Evolutionary conservation across 2,329 filamentous ascomycete species (phyloP).

Genomic region (Curvularia lunata): DNA sequence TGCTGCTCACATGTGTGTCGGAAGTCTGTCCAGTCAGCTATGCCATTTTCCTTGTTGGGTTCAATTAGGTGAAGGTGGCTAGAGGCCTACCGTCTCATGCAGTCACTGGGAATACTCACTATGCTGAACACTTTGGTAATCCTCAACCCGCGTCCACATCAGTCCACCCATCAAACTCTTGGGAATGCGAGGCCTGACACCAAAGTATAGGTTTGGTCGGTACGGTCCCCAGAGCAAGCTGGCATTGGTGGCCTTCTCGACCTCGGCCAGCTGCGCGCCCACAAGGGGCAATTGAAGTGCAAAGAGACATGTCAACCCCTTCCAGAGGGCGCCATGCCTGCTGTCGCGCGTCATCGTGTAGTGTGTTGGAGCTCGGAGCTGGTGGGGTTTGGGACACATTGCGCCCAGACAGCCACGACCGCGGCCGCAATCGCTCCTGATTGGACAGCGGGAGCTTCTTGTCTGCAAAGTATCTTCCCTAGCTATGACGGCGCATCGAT

Average conservation of each 20-base stretch:
- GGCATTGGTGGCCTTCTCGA: slow-evolving; percentile 68
- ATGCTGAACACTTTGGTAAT: slow-evolving; percentile 74
- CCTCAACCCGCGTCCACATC: slow-evolving; percentile 87
- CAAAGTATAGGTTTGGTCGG: slow-evolving; percentile 92
- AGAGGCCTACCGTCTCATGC: neutral
- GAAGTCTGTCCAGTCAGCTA: slow-evolving; percentile 65
- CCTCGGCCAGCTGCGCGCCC: slow-evolving; percentile 44
- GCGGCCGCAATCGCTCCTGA: slow-evolving; percentile 22
- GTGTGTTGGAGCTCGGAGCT: slow-evolving; percentile 20
- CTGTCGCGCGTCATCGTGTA: slow-evolving; percentile 37
- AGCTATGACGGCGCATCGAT: neutral
- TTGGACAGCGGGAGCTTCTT: slow-evolving; percentile 17
- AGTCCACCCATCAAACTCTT: slow-evolving; percentile 82
- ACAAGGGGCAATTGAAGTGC: slow-evolving; percentile 33
- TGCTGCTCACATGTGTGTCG: slow-evolving; percentile 96
- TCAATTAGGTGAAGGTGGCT: neutral
- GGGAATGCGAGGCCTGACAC: slow-evolving; percentile 79
- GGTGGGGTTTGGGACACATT: slow-evolving; percentile 36
- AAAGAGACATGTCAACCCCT: slow-evolving; percentile 31
- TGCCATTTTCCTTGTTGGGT: slow-evolving; percentile 13
- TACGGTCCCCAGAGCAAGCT: slow-evolving; percentile 96
- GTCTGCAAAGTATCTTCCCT: neutral
- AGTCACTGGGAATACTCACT: slow-evolving; percentile 61
- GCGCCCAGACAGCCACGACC: slow-evolving; percentile 21
- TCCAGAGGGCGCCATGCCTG: slow-evolving; percentile 27